A percentile compares a stretch with the other conserved stretches of the same genome.
These are phyloP conservation scores for Aspergillus bombycis DNA, from an alignment of 2,329 filamentous ascomycete species.

Conservation along the genomic window DNA sequence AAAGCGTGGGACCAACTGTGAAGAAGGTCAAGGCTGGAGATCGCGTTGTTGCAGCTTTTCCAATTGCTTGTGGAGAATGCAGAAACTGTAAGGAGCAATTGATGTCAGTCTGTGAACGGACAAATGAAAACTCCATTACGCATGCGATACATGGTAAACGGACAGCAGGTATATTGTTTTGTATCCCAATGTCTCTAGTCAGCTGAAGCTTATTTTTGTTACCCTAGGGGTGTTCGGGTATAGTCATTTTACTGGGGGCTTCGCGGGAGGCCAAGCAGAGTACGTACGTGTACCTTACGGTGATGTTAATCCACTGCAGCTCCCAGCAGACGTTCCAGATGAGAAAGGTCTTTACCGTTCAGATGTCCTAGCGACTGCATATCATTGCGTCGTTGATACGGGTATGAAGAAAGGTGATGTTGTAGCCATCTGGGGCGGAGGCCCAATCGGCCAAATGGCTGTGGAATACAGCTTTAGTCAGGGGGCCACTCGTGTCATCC, in stretches of 20 bases:
- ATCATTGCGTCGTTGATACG: slow-evolving; percentile 82
- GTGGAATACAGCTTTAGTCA: slow-evolving; percentile 70
- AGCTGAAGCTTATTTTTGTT: background rate
- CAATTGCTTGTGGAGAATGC: slow-evolving; percentile 72
- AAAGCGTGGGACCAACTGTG: slow-evolving; percentile 59
- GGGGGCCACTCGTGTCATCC: slow-evolving; percentile 74
- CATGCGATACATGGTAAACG: slow-evolving; percentile 78
- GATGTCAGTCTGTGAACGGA: slow-evolving; percentile 78
- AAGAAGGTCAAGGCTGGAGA: slow-evolving; percentile 61
- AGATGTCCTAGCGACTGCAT: slow-evolving; percentile 78
- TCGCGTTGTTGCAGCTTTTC: slow-evolving; percentile 82
- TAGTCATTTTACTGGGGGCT: slow-evolving; percentile 78
- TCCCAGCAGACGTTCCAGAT: slow-evolving; percentile 78
- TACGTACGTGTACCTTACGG: slow-evolving; percentile 81
- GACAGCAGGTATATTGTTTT: slow-evolving; percentile 62
- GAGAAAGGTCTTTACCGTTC: slow-evolving; percentile 82
- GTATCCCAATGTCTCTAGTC: background rate
- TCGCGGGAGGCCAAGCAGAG: slow-evolving; percentile 85
- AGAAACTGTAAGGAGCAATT: slow-evolving; percentile 78
- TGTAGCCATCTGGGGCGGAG: slow-evolving; percentile 85
- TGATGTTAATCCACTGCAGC: slow-evolving; percentile 77
- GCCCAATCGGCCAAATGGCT: slow-evolving; percentile 80
- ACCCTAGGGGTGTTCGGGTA: slow-evolving; percentile 66
- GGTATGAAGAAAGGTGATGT: slow-evolving; percentile 75
- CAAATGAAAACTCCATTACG: slow-evolving; percentile 71